A percentile compares a stretch with the other conserved stretches of the same genome.
These are phyloP conservation scores for Conringia planisiliqua DNA, from an alignment of 345 rosid species.

Conservation along the genomic window DNA sequence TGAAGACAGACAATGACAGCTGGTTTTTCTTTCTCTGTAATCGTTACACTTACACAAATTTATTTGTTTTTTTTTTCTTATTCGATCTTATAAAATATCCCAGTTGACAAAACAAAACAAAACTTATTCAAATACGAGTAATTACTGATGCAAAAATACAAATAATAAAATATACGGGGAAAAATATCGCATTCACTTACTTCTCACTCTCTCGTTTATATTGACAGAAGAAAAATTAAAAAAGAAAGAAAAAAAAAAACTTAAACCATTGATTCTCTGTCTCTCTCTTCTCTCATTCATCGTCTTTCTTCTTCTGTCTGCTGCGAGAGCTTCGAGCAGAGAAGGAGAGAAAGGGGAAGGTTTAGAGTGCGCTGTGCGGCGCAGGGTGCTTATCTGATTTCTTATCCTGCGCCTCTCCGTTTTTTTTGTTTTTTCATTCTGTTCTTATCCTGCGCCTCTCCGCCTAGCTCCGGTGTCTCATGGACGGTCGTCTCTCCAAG, in stretches of 20 bases:
- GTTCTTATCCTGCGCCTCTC: slow-evolving; percentile 18
- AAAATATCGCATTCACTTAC: slow-evolving; percentile 4
- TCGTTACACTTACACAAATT: slow-evolving; percentile 20
- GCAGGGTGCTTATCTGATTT: slow-evolving; percentile 19
- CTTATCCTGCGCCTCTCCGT: slow-evolving; percentile 9
- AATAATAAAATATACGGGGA: not conserved
- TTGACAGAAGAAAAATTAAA: not conserved
- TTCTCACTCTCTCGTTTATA: slow-evolving; percentile 21
- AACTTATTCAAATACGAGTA: not conserved
- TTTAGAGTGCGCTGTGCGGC: slow-evolving; percentile 19
- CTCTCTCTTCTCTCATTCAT: not conserved
- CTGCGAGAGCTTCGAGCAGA: slow-evolving; percentile 23
- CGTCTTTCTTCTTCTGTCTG: slow-evolving; percentile 14
- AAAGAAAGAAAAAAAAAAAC: not conserved
- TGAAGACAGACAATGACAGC: slow-evolving; percentile 30
- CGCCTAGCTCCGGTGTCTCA: not conserved
- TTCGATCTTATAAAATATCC: not conserved
- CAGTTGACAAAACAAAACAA: slow-evolving; percentile 20
- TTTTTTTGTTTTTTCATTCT: not conserved
- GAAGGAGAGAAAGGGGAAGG: slow-evolving; percentile 4
- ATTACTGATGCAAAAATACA: slow-evolving; percentile 13
- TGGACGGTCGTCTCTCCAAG: slow-evolving; percentile 10
- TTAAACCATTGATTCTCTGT: slow-evolving; percentile 1
- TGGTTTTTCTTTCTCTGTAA: slow-evolving; percentile 21
- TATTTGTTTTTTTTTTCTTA: not conserved